These are phyloP conservation scores for Penicillium sclerotiorum DNA, from an alignment of 2,329 filamentous ascomycete genomes.

Conservation along the genomic window DNA sequence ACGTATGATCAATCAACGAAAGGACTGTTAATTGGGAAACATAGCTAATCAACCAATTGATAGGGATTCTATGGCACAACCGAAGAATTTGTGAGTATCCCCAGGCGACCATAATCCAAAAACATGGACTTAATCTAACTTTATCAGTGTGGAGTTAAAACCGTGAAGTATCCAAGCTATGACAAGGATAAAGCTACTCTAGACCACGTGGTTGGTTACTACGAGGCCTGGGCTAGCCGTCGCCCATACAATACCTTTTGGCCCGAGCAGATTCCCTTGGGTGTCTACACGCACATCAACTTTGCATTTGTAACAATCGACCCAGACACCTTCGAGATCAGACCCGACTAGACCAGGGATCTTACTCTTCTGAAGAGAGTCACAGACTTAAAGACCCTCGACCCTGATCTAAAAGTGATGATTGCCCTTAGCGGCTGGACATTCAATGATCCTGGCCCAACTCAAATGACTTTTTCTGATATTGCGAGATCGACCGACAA, in stretches of 20 bases:
- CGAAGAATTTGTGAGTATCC: slow-evolving; percentile 3
- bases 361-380: neutral
- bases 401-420: slow-evolving; percentile 21
- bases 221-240: slow-evolving; percentile 35
- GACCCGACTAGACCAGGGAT: slow-evolving; percentile 26
- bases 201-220: slow-evolving; percentile 38
- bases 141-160: slow-evolving; percentile 4
- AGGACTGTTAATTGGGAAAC: neutral
- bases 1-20: neutral
- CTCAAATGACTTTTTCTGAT: slow-evolving; percentile 19
- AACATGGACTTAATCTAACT: neutral
- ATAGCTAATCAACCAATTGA: neutral
- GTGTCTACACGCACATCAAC: slow-evolving; percentile 35
- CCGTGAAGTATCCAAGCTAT: slow-evolving; percentile 3
- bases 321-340: slow-evolving; percentile 33
- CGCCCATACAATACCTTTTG: slow-evolving; percentile 24
- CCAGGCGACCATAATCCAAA: neutral
- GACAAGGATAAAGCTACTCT: neutral
- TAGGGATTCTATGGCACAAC: slow-evolving; percentile 10
- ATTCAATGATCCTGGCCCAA: slow-evolving; percentile 27
- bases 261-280: slow-evolving; percentile 24
- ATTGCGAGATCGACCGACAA: slow-evolving; percentile 19
- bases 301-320: slow-evolving; percentile 50
- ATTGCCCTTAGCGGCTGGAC: slow-evolving; percentile 31
- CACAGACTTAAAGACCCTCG: neutral